Percentiles rank a stretch among this genome's conserved stretches.
Conservation (phyloP, 225 moss, liverwort and hornwort genomes). For the Asterella californica region DNA sequence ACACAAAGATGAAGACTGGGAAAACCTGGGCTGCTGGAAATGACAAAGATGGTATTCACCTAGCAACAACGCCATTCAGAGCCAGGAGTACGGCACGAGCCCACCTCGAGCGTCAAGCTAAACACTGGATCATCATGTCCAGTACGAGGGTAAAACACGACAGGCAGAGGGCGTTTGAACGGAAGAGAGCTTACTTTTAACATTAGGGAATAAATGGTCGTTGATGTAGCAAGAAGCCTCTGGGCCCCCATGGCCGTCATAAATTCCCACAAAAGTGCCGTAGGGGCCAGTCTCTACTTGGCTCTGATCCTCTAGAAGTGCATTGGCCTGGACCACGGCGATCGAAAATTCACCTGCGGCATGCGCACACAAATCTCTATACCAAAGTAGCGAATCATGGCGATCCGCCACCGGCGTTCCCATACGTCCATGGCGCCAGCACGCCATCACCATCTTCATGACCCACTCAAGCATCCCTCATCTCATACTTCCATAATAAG, state of each 20-base stretch:
- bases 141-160: background rate
- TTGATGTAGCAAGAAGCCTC: constrained; percentile 88
- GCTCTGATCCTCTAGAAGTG: constrained; percentile 82
- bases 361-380: constrained; percentile 71
- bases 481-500: constrained; percentile 36
- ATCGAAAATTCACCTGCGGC: constrained; percentile 77
- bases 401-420: constrained; percentile 69
- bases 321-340: constrained; percentile 93
- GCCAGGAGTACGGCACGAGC: background rate
- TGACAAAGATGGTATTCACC: constrained; percentile 32
- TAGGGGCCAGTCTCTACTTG: constrained; percentile 81
- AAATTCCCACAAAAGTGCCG: constrained; percentile 90
- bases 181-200: constrained; percentile 42
- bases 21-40: constrained; percentile 8
- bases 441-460: constrained; percentile 95
- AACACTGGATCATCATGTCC: background rate
- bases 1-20: background rate
- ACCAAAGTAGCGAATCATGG: constrained; percentile 87
- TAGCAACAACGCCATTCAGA: background rate
- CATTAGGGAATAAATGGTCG: constrained; percentile 58
- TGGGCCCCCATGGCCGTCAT: constrained; percentile 97
- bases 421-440: constrained; percentile 69
- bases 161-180: background rate
- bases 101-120: background rate
- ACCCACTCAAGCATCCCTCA: constrained; percentile 94